phyloP scores from a whole-genome alignment of 2,329 filamentous ascomycete species.

The Pseudogymnoascus sp. region DNA sequence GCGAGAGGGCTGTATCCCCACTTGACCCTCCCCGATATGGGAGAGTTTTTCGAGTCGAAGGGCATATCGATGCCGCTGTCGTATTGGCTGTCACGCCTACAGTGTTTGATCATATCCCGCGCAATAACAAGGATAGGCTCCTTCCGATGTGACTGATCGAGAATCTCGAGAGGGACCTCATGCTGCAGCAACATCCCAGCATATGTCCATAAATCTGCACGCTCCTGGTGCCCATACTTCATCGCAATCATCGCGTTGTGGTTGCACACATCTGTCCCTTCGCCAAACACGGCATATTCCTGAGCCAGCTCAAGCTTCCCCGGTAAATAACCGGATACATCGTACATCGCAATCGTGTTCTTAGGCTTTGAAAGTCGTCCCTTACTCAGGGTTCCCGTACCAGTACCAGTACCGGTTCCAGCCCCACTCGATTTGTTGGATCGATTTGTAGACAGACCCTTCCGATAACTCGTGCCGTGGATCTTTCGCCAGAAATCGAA shows the following conservation, averaged over 20 bases:
- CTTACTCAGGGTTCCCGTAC: conserved; percentile 28
- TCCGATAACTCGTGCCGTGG: conserved; percentile 20
- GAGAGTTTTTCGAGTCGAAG: conserved; percentile 30
- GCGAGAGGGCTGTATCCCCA: conserved; percentile 62
- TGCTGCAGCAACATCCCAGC: conserved; percentile 69
- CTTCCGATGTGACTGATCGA: conserved; percentile 45
- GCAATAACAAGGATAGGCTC: conserved; percentile 59
- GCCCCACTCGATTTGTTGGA: conserved; percentile 29
- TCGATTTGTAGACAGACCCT: conserved; percentile 25
- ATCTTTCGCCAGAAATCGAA: conserved; percentile 24
- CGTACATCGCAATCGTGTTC: conserved; percentile 67
- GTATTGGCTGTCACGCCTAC: conserved; percentile 33
- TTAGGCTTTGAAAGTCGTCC: conserved; percentile 38
- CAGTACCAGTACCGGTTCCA: conserved; percentile 49
- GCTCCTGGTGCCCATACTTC: conserved; percentile 60
- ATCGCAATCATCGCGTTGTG: conserved; percentile 76
- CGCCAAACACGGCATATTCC: conserved; percentile 77
- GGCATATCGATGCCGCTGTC: conserved; percentile 41
- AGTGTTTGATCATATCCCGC: conserved; percentile 47
- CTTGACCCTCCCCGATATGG: conserved; percentile 53
- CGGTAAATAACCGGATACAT: conserved; percentile 64
- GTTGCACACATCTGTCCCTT: conserved; percentile 70
- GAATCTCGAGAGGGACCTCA: conserved; percentile 62
- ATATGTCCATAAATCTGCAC: conserved; percentile 79
- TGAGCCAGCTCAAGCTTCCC: conserved; percentile 69